Conservation (phyloP, 495 filamentous ascomycete genomes). For the Aspergillus mulundensis region DNA sequence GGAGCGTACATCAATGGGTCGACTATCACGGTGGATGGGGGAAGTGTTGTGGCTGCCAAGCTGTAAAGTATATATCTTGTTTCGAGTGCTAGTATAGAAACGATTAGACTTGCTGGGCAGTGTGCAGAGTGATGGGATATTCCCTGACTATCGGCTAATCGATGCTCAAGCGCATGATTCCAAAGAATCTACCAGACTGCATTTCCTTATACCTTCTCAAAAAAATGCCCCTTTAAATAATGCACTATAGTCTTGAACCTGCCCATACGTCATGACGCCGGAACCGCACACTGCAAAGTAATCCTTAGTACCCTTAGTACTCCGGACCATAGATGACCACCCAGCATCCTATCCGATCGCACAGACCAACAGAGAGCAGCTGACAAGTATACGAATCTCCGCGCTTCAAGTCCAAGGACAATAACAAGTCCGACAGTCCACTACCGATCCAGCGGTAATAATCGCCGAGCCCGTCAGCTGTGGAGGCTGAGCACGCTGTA, state of each 20-base stretch:
- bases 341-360: neutral
- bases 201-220: too few relatives aligned
- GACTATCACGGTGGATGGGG: slow-evolving; percentile 71
- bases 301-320: too few relatives aligned
- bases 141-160: too few relatives aligned
- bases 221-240: too few relatives aligned
- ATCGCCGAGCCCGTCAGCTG: neutral
- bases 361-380: neutral
- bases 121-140: too few relatives aligned
- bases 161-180: too few relatives aligned
- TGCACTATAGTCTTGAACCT: too few relatives aligned
- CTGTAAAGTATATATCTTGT: slow-evolving; percentile 32
- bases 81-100: neutral
- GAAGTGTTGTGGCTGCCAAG: slow-evolving; percentile 51
- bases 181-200: too few relatives aligned
- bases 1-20: slow-evolving; percentile 74
- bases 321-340: neutral
- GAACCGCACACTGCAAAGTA: neutral
- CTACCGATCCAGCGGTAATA: neutral
- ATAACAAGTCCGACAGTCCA: neutral
- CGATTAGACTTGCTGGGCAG: neutral
- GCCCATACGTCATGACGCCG: neutral
- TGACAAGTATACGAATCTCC: neutral
- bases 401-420: neutral
- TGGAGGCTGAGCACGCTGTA: slow-evolving; percentile 2